Evolutionary conservation across 2,329 filamentous ascomycete species (phyloP), one percentile per base, ranked within the genome.

Genomic region (Ceratocystis cacaofunesta): DNA sequence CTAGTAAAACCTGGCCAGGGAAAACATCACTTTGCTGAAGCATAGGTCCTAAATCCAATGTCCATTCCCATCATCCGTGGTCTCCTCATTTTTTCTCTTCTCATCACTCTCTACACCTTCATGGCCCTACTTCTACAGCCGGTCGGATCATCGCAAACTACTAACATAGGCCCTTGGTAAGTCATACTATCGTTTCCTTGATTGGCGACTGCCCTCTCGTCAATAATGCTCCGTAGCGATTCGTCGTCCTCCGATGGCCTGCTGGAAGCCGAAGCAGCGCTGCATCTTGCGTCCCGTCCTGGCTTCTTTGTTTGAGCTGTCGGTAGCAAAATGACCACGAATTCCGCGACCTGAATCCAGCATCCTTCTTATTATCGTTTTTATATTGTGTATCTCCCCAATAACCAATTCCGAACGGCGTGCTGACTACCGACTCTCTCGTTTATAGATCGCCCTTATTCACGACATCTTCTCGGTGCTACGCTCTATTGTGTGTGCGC

Each of bases 31-130:
- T 46, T 36, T 30, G 41, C 52, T 44, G 52, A 46, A 58, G n/a
- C 10, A 64, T 15, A 48, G 25, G 32, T 22, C 17, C 22, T 15
- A 57, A 46, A 46, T 41, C 41, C 36, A 60, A 44, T 19, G n/a
- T 43, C 32, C n/a, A 36, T 48, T 58, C 28, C 52, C 57, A 61
- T 65, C 52, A 61, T 22, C 36, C 36, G 63, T 46, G 44, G 63
- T 61, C 63, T 65, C 63, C 63, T 65, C 63, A 65, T 65, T 65
- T 65, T 65, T 64, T 64, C 57, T 50, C 55, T 48, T 61, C 63
- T 48, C 55, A 48, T 61, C 52, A 57, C 44, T 43, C 63, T 48
- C 63, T 65, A 43, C 55, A 52, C 57, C 57, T 55, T 50, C 57
- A 61, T 58, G 52, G 57, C 44, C 63, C 41, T 25, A 28, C 63